Percentiles rank a stretch among this genome's conserved stretches.
phyloP scores from a whole-genome alignment of 371 early-diverging fungal genomes.

The Zychaea mexicana region DNA sequence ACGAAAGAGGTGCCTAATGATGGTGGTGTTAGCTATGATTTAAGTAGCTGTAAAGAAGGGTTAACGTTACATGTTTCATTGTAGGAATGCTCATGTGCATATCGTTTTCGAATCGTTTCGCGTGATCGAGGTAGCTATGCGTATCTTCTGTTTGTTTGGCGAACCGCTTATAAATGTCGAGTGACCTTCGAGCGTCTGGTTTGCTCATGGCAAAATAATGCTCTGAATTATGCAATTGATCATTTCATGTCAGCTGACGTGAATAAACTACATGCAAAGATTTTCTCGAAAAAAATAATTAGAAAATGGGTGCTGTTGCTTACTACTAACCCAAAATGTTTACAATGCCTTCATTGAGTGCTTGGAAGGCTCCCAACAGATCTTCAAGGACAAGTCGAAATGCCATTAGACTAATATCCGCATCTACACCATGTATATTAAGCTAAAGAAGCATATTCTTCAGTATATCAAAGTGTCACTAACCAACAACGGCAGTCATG shows the following conservation, averaged over 20 bases:
- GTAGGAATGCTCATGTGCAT: constrained; percentile 81
- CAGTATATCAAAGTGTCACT: not conserved
- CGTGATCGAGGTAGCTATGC: constrained; percentile 79
- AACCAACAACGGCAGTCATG: no score
- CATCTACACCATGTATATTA: constrained; percentile 84
- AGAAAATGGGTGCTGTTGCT: not conserved
- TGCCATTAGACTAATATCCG: constrained; percentile 85
- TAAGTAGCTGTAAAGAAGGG: not conserved
- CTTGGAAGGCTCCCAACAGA: constrained; percentile 82
- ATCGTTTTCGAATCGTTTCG: constrained; percentile 67
- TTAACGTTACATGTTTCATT: constrained; percentile 75
- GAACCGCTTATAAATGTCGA: constrained; percentile 90
- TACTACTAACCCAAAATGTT: constrained; percentile 68
- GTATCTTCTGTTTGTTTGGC: constrained; percentile 81
- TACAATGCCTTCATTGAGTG: constrained; percentile 91
- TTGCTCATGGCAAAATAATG: constrained; percentile 90
- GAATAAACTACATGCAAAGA: no score
- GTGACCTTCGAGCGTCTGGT: constrained; percentile 75
- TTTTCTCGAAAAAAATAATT: not conserved
- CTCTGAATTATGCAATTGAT: constrained; percentile 31
- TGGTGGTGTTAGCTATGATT: not conserved
- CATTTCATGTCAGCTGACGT: no score
- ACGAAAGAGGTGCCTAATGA: constrained; percentile 78
- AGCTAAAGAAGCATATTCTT: constrained; percentile 17
- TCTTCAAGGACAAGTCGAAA: constrained; percentile 87